Evolutionary conservation across 164 flowering plant genomes (phyloP), one percentile per base, ranked within the genome.

Genomic region (Stephania japonica): DNA sequence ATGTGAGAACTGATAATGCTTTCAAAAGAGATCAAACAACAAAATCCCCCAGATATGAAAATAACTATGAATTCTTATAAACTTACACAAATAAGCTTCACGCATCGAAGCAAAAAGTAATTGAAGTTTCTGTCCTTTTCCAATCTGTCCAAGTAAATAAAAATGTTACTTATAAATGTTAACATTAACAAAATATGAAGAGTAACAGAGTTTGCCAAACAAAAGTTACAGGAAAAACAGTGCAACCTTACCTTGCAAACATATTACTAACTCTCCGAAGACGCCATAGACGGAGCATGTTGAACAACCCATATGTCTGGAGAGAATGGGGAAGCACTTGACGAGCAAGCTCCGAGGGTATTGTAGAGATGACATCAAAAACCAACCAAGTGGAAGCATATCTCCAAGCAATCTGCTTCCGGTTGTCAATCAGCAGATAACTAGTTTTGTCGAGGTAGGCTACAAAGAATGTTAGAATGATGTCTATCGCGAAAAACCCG

Each of bases 211-310:
- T 16, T 56, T 1, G 87, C 76, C 65, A 1, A 59, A 42, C 14
- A 47, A 47, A 19, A 70, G 2, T 32, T 32, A 70, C 76, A 72
- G 32, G 64, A 68, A 42, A 61, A 73, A 26, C 23, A 63, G 26
- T 27, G 25, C 69, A 67, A 50, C 12, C 12, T 61, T 83, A 93
- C 99, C 94, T 83, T 38, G 97, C 84, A 80, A 96, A 96, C 25
- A 92, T 75, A 42, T 92, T 80, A 76, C 97, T 87, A 67, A 96
- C 98, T 86, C 99, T 85, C 56, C 97, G 81, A 24, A 96, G 94
- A 80, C 99, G 97, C 99, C 99, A 96, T 4, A 96, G 90, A 21
- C 99, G 92, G 78, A 96, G 97, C 98, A 96, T 92, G 81, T 89
- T 92, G 84, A 87, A 90, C 38, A 91, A 74, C 24, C 95, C 99